A percentile compares a stretch with the other conserved stretches of the same genome.
Conservation (phyloP, 139 green algal species). For the Chloropicon primus region DNA sequence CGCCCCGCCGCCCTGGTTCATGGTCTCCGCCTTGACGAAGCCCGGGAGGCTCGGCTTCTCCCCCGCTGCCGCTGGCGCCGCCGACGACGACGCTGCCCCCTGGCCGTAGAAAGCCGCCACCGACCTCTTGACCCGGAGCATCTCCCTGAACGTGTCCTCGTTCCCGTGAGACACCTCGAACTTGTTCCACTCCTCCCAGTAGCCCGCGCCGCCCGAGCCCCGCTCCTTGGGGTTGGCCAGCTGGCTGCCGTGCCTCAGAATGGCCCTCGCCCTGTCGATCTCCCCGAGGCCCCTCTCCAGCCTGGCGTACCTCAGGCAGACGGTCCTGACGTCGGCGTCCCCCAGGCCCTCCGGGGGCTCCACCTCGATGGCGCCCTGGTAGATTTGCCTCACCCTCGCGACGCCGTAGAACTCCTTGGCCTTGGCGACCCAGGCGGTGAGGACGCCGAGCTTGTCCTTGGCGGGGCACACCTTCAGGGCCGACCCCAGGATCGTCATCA, state of each 20-base stretch:
- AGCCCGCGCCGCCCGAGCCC: conserved; percentile 34
- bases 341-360: conserved; percentile 48
- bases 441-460: conserved; percentile 55
- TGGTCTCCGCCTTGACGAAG: conserved; percentile 68
- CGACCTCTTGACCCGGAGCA: conserved; percentile 90
- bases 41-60: conserved; percentile 28
- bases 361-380: conserved; percentile 74
- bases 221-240: conserved; percentile 27
- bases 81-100: conserved; percentile 2
- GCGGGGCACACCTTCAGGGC: conserved; percentile 53
- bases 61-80: background rate
- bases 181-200: conserved; percentile 86
- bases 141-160: conserved; percentile 94
- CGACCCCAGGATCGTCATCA: conserved; percentile 68
- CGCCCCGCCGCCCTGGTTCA: conserved; percentile 34
- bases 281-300: conserved; percentile 85
- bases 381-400: conserved; percentile 88
- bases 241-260: conserved; percentile 69
- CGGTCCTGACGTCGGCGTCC: conserved; percentile 52
- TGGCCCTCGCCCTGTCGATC: conserved; percentile 82
- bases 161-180: conserved; percentile 88
- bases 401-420: conserved; percentile 89
- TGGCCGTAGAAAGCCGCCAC: conserved; percentile 55
- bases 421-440: conserved; percentile 72
- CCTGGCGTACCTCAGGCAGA: conserved; percentile 70